Conservation (phyloP, 1,284 basidiomycete species). For the Trichosporon faecale region DNA sequence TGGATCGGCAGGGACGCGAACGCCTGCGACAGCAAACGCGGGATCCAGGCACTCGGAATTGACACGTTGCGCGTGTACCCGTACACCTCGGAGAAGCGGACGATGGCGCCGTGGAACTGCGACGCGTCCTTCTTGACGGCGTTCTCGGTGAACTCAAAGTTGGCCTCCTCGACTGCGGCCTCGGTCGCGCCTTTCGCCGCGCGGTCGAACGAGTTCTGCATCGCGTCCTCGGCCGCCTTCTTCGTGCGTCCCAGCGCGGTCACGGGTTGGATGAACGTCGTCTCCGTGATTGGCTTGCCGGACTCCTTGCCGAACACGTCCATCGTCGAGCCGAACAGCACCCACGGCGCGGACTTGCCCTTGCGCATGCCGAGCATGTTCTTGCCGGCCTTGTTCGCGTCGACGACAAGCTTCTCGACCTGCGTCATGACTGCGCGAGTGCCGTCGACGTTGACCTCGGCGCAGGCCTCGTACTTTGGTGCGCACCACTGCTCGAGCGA, state of each 20-base stretch:
- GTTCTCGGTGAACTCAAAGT: background rate
- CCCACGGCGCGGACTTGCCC: constrained; percentile 35
- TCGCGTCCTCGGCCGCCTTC: constrained; percentile 34
- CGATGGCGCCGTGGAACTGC: constrained; percentile 25
- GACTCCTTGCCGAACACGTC: constrained; percentile 38
- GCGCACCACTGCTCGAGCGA: constrained; percentile 44
- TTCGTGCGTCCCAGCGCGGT: constrained; percentile 43
- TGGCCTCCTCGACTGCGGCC: background rate
- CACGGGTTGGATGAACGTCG: constrained; percentile 22
- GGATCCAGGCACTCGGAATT: constrained; percentile 41
- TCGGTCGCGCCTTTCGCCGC: background rate
- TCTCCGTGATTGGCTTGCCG: constrained; percentile 24
- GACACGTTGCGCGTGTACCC: constrained; percentile 34
- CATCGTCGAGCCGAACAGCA: constrained; percentile 42
- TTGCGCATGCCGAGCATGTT: constrained; percentile 11
- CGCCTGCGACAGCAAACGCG: constrained; percentile 40
- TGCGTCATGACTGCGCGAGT: constrained; percentile 35
- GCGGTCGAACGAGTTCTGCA: constrained; percentile 22
- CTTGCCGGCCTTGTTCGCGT: background rate
- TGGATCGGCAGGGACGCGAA: constrained; percentile 46
- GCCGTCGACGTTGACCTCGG: constrained; percentile 39
- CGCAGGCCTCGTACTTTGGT: constrained; percentile 38
- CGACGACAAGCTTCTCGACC: constrained; percentile 21
- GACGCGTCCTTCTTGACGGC: background rate
- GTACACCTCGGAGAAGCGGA: constrained; percentile 48